Evolutionary conservation across 2,329 filamentous ascomycete species (phyloP).

Genomic region (Metarhizium sp.): DNA sequence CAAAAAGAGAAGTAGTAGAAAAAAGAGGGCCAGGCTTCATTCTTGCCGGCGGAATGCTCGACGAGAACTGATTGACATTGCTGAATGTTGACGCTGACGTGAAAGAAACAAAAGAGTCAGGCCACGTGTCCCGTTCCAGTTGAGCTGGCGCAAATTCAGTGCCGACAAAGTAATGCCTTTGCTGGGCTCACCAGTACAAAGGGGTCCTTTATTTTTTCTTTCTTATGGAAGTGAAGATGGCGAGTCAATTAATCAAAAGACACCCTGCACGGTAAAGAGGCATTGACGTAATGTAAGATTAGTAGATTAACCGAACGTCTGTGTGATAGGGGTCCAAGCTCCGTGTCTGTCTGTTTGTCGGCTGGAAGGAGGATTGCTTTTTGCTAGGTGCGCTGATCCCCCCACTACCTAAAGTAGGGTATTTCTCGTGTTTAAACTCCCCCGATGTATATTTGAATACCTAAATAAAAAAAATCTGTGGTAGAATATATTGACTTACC

Average conservation of each 20-base stretch:
- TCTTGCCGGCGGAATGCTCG: not conserved
- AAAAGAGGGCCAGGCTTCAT: not conserved
- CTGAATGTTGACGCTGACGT: not conserved
- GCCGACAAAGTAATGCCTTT: too few relatives aligned
- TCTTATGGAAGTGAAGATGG: not conserved
- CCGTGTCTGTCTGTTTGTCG: not conserved
- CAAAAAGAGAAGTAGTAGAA: not conserved
- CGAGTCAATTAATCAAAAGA: not conserved
- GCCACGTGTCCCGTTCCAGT: conserved; percentile 9
- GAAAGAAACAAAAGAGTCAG: not conserved
- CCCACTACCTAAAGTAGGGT: too few relatives aligned
- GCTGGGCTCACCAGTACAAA: too few relatives aligned
- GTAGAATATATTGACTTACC: too few relatives aligned
- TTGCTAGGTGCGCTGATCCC: too few relatives aligned
- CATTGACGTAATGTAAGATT: too few relatives aligned
- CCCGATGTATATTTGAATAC: too few relatives aligned
- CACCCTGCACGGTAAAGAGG: too few relatives aligned
- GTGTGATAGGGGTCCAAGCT: conserved; percentile 1
- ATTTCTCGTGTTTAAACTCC: too few relatives aligned
- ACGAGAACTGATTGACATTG: not conserved
- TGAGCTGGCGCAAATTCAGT: too few relatives aligned
- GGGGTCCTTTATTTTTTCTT: not conserved
- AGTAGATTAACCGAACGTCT: not conserved
- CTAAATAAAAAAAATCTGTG: too few relatives aligned
- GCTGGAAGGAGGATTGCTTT: too few relatives aligned